These are phyloP conservation scores for Bolboschoenoplectus hybrid DNA, from an alignment of 202 grass and related monocot genomes.

Conservation along the genomic window DNA sequence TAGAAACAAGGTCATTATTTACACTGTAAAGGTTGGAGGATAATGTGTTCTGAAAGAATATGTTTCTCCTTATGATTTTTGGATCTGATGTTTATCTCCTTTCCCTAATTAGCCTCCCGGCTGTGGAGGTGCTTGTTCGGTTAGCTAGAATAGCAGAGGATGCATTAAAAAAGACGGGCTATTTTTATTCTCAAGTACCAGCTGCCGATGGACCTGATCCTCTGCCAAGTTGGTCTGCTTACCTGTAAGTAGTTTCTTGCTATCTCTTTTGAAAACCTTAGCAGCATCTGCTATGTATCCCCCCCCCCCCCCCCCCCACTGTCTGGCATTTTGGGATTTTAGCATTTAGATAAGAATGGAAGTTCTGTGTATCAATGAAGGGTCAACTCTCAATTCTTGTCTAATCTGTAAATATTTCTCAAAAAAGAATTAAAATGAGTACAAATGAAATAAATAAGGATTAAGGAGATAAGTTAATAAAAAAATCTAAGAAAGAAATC, in stretches of 20 bases:
- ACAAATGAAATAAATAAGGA: neutral
- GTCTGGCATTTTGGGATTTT: neutral
- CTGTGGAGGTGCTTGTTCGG: constrained; percentile 75
- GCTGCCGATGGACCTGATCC: constrained; percentile 46
- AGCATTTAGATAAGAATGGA: constrained; percentile 9
- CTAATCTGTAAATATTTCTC: constrained; percentile 5
- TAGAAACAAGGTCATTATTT: constrained; percentile 11
- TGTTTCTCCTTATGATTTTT: neutral
- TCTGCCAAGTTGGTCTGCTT: constrained; percentile 51
- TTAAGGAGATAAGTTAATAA: neutral
- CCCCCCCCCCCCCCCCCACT: neutral
- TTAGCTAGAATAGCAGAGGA: constrained; percentile 70
- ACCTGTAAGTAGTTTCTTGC: constrained; percentile 51
- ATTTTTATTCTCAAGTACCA: constrained; percentile 73
- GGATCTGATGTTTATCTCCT: neutral
- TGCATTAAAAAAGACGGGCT: constrained; percentile 70
- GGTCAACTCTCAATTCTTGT: neutral
- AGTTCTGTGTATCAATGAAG: neutral
- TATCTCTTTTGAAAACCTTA: neutral
- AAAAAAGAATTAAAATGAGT: neutral
- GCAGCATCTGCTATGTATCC: neutral
- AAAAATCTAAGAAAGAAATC: neutral
- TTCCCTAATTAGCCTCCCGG: constrained; percentile 16
- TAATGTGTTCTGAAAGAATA: neutral
- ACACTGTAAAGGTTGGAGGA: neutral